phyloP scores from a whole-genome alignment of 1,284 basidiomycete species.

The Rhodotorula sp. region DNA sequence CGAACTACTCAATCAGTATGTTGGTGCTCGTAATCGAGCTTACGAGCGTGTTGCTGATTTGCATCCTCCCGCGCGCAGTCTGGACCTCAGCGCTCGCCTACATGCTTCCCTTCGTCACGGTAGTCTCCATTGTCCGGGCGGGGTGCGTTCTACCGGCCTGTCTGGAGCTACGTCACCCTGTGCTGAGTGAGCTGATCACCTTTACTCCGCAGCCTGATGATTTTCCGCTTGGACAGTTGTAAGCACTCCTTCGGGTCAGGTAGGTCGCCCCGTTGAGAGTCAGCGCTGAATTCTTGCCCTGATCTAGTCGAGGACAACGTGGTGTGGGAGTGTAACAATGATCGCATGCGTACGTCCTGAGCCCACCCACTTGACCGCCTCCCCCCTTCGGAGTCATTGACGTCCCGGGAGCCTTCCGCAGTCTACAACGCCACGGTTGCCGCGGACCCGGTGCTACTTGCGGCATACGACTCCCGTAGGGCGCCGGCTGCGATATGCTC shows the following conservation, averaged over 20 bases:
- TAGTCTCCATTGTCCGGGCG: conserved; percentile 20
- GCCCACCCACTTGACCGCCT: neutral
- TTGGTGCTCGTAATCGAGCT: neutral
- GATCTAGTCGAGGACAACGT: conserved; percentile 14
- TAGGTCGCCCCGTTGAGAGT: too few species aligned
- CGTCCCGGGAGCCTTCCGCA: neutral
- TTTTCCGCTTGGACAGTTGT: conserved; percentile 29
- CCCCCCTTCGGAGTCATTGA: too few species aligned
- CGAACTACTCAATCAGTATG: conserved; percentile 22
- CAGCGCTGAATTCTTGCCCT: neutral
- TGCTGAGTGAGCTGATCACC: neutral
- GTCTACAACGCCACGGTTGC: conserved; percentile 26
- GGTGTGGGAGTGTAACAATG: conserved; percentile 33
- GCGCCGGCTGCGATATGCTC: conserved; percentile 28
- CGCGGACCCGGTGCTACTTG: neutral
- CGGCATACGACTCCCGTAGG: neutral
- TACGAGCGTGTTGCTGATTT: neutral
- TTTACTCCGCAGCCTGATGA: conserved; percentile 14
- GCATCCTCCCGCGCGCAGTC: neutral
- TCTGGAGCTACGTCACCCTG: neutral
- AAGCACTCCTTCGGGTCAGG: neutral
- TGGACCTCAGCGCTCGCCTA: conserved; percentile 4
- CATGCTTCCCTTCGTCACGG: conserved; percentile 18
- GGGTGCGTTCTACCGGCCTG: neutral
- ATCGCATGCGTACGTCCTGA: neutral